phyloP scores from a whole-genome alignment of 192 early-diverging fungal species.

The Kickxella alabastrina region DNA sequence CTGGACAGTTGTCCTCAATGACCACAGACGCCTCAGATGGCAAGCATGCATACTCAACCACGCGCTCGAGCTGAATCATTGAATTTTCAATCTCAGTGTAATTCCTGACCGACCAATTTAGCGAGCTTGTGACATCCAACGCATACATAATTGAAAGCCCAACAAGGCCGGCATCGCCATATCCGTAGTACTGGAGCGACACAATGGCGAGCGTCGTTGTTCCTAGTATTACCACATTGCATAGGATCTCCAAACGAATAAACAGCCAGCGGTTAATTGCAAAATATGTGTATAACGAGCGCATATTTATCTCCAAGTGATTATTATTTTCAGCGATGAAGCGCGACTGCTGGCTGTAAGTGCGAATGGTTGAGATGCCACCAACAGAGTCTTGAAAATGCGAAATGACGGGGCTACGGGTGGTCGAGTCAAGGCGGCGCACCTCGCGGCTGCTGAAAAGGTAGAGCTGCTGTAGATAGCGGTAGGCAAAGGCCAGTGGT shows the following conservation, averaged over 20 bases:
- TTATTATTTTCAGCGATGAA: constrained; percentile 68
- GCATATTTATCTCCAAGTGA: constrained; percentile 70
- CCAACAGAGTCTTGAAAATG: constrained; percentile 77
- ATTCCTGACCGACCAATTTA: constrained; percentile 77
- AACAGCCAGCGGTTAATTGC: constrained; percentile 72
- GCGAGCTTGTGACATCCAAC: constrained; percentile 71
- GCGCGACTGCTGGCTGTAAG: constrained; percentile 74
- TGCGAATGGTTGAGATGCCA: constrained; percentile 82
- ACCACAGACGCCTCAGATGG: constrained; percentile 28
- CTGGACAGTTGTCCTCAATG: constrained; percentile 25
- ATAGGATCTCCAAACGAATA: constrained; percentile 77
- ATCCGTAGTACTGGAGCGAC: constrained; percentile 48
- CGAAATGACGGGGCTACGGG: constrained; percentile 77
- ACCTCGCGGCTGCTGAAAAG: constrained; percentile 75
- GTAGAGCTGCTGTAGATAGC: constrained; percentile 69
- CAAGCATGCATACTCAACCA: constrained; percentile 41
- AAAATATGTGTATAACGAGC: constrained; percentile 71
- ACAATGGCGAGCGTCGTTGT: constrained; percentile 71
- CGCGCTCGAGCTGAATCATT: constrained; percentile 63
- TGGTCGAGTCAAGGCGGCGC: constrained; percentile 78
- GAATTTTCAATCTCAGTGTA: constrained; percentile 66
- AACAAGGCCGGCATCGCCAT: constrained; percentile 58
- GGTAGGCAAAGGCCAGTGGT: constrained; percentile 72
- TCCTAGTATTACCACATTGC: constrained; percentile 69
- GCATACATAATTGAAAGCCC: constrained; percentile 79